Evolutionary conservation across 176 grass and related monocot genomes (phyloP).

Genomic region (Dactylis glomerata): DNA sequence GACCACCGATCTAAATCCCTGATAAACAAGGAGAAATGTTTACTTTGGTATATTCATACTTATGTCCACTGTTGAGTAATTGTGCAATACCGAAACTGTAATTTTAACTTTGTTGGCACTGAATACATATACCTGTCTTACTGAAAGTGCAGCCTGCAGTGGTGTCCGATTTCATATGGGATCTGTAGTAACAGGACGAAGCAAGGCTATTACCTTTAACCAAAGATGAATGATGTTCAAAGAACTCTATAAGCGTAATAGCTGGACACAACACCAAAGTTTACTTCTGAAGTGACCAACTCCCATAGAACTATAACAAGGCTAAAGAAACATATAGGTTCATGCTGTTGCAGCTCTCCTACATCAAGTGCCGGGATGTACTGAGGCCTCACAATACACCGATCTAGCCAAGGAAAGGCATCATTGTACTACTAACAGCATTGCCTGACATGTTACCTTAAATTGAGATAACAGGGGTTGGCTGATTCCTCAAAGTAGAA

Average conservation of each 20-base stretch:
- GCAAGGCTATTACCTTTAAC: neutral
- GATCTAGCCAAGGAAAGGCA: neutral
- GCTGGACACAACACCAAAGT: neutral
- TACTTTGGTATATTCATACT: neutral
- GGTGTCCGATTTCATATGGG: conserved; percentile 82
- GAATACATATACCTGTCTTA: conserved; percentile 61
- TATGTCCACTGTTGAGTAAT: neutral
- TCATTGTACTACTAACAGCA: neutral
- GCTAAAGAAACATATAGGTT: conserved; percentile 53
- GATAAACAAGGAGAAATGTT: conserved; percentile 29
- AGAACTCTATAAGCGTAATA: neutral
- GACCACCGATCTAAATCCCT: conserved; percentile 71
- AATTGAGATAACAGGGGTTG: neutral
- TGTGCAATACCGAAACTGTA: neutral
- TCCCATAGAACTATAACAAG: conserved; percentile 94
- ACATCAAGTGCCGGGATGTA: neutral
- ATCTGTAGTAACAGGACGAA: conserved; percentile 51
- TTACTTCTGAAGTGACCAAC: conserved; percentile 78
- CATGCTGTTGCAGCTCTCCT: neutral
- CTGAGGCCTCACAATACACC: neutral
- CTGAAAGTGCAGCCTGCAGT: conserved; percentile 84
- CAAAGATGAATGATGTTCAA: neutral
- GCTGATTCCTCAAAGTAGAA: neutral
- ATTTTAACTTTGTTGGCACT: neutral
- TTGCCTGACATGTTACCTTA: neutral